Evolutionary conservation across 179 eudicot species (phyloP).

Genomic region (Beta corolliflora): DNA sequence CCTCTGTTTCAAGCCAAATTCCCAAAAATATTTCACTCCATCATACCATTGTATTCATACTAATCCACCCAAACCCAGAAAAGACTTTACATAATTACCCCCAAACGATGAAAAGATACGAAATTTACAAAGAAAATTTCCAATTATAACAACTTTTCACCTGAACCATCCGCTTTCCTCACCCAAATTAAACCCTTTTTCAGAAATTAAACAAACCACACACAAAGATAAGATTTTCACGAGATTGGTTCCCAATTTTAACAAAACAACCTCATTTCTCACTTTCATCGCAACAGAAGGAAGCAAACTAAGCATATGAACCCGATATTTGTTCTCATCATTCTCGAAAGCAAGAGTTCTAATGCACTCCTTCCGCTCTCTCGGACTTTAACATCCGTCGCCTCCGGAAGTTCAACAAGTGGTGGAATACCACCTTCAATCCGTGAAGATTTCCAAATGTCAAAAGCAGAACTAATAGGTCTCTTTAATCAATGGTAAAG

Average conservation of each 20-base stretch:
- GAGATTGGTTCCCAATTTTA: no score
- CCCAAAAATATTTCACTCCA: slow-evolving; percentile 1
- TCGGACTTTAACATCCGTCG: slow-evolving; percentile 72
- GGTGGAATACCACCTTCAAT: slow-evolving; percentile 85
- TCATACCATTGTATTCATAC: background rate
- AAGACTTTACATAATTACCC: background rate
- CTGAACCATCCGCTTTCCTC: slow-evolving; percentile 12
- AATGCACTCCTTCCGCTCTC: slow-evolving; percentile 88
- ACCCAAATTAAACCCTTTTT: background rate
- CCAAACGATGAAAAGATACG: background rate
- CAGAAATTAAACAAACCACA: background rate
- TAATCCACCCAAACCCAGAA: background rate
- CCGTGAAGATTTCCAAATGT: slow-evolving; percentile 30
- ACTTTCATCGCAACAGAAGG: no score
- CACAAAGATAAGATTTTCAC: background rate
- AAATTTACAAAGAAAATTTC: background rate
- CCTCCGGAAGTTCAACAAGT: slow-evolving; percentile 79
- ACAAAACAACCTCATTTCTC: no score
- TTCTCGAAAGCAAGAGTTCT: slow-evolving; percentile 88
- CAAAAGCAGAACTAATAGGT: background rate
- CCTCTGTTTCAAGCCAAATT: slow-evolving; percentile 47
- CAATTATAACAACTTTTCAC: background rate
- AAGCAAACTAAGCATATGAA: slow-evolving; percentile 17
- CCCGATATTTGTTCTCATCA: slow-evolving; percentile 91
- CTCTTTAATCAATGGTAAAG: background rate